Evolutionary conservation across 2,329 filamentous ascomycete species (phyloP).

Genomic region (Colletotrichum spaethianum): DNA sequence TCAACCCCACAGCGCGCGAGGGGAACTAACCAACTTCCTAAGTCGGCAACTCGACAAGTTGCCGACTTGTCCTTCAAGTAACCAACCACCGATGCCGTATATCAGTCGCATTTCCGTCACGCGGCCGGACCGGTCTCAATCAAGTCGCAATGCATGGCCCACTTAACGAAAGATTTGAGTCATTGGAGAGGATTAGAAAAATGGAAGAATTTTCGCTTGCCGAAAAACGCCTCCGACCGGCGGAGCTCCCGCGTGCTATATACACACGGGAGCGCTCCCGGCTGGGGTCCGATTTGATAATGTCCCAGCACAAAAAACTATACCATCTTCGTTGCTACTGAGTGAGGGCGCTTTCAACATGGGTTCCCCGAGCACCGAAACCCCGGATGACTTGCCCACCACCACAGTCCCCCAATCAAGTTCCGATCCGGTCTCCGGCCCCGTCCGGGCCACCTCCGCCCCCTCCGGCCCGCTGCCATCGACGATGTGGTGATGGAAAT

Average conservation of each 20-base stretch:
- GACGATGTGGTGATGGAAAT: conserved; percentile 44
- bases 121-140: conserved; percentile 10
- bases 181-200: conserved; percentile 18
- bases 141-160: conserved; percentile 10
- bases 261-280: neutral
- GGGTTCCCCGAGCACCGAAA: neutral
- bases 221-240: conserved; percentile 16
- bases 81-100: neutral
- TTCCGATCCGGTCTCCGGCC: conserved; percentile 27
- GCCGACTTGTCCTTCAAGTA: conserved; percentile 14
- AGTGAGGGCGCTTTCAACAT: neutral
- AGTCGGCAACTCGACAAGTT: conserved; percentile 7
- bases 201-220: conserved; percentile 13
- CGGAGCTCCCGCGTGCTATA: conserved; percentile 25
- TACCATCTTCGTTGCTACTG: neutral
- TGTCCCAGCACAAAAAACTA: neutral
- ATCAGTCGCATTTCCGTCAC: neutral
- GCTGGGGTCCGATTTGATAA: neutral
- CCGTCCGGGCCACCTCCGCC: conserved; percentile 30
- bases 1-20: conserved; percentile 4
- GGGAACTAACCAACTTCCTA: neutral
- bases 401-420: neutral
- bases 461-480: conserved; percentile 41
- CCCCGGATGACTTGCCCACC: neutral
- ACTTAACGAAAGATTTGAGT: conserved; percentile 30